Percentiles rank a stretch among this genome's conserved stretches.
Evolutionary conservation across 768 basidiomycete species (phyloP).

Genomic region (Phlebiopsis gigantea): DNA sequence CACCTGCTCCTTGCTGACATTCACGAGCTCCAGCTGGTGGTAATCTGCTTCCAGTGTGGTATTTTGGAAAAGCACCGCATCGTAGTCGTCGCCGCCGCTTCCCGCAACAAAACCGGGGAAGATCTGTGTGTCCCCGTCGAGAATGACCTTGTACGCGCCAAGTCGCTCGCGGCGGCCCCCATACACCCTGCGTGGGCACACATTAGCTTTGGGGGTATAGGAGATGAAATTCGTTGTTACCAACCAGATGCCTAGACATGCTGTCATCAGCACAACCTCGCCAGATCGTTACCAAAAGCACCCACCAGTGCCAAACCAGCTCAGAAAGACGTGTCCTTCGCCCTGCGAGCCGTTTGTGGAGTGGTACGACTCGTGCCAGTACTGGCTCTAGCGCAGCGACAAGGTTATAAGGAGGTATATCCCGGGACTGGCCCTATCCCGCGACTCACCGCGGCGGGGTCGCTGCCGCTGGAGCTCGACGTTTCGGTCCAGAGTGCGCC

Average conservation of each 20-base stretch:
- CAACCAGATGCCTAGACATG: not conserved
- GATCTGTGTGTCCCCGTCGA: not conserved
- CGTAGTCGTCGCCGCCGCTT: not conserved
- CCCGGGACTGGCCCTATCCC: not conserved
- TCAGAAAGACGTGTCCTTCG: conserved; percentile 7
- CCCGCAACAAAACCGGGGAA: not conserved
- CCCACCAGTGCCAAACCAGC: conserved; percentile 4
- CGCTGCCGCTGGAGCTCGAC: not conserved
- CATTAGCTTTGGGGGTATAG: not conserved
- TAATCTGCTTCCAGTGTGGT: not conserved
- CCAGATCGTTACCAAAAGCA: conserved; percentile 1
- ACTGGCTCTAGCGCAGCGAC: not conserved
- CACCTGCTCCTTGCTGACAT: too few species aligned
- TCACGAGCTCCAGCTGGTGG: conserved; percentile 14
- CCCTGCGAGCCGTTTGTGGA: conserved; percentile 14
- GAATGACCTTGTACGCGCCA: not conserved
- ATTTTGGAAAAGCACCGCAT: not conserved
- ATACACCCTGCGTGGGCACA: not conserved
- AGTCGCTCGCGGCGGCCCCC: not conserved
- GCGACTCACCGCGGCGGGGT: not conserved
- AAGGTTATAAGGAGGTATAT: too few species aligned
- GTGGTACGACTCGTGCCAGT: conserved; percentile 12
- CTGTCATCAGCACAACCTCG: not conserved
- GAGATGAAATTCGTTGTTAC: not conserved
- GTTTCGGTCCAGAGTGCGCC: conserved; percentile 17